Percentiles rank a stretch among this genome's conserved stretches.
Evolutionary conservation across 345 rosid species (phyloP).

Genomic region (Microcos paniculata): DNA sequence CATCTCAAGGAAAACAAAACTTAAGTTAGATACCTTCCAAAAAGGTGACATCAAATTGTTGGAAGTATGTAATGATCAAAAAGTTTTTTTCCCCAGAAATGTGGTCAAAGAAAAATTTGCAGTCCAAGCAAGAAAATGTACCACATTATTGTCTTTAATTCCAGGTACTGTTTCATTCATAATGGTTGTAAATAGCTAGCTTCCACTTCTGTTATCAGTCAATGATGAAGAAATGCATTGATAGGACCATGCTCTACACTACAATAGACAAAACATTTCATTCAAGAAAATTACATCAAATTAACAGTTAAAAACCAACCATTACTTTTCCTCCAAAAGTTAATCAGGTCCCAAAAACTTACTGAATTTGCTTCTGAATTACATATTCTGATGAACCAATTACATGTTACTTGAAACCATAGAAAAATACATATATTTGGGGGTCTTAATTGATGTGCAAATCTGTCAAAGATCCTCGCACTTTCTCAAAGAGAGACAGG

Average conservation of each 20-base stretch:
- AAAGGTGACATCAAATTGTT: conserved; percentile 27
- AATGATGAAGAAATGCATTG: conserved; percentile 21
- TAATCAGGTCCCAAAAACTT: neutral
- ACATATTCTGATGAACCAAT: neutral
- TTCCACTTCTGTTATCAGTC: conserved; percentile 21
- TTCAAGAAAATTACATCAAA: neutral
- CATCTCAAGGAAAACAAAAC: too few species aligned
- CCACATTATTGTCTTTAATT: conserved; percentile 23
- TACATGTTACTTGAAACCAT: neutral
- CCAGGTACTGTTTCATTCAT: conserved; percentile 34
- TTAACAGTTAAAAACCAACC: neutral
- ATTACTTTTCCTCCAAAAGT: neutral
- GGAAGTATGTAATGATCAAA: conserved; percentile 28
- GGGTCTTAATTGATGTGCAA: neutral
- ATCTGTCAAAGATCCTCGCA: neutral
- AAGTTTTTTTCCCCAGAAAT: conserved; percentile 4
- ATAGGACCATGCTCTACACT: neutral
- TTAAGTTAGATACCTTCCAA: neutral
- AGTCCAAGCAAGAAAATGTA: conserved; percentile 3
- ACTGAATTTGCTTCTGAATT: neutral
- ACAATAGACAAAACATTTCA: neutral
- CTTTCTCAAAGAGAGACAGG: neutral
- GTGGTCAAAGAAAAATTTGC: conserved; percentile 8
- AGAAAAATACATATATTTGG: neutral
- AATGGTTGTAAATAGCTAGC: conserved; percentile 17